phyloP scores from a whole-genome alignment of 345 rosid genomes.

The Noccaea caerulescens region DNA sequence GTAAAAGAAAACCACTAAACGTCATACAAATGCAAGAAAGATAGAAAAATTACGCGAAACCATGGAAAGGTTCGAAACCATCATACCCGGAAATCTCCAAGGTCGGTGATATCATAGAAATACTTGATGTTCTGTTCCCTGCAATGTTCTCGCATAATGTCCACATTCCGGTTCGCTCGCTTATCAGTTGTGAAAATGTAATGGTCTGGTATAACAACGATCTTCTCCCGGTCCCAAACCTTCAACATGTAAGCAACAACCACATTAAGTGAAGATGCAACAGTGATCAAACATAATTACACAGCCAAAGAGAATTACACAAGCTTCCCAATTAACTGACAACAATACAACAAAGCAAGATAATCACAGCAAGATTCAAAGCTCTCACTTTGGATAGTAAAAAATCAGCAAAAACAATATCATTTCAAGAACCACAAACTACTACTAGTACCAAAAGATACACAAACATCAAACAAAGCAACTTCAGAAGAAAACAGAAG shows the following conservation, averaged over 20 bases:
- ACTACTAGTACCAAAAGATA: neutral
- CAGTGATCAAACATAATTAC: neutral
- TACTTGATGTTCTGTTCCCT: slow-evolving; percentile 86
- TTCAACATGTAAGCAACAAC: slow-evolving; percentile 41
- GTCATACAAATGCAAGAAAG: neutral
- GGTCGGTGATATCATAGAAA: slow-evolving; percentile 94
- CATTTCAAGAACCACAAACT: neutral
- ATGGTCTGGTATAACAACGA: slow-evolving; percentile 96
- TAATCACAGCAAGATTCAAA: slow-evolving; percentile 12
- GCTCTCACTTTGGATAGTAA: neutral
- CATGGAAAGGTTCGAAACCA: slow-evolving; percentile 2
- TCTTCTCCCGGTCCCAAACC: slow-evolving; percentile 98
- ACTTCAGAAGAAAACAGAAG: neutral
- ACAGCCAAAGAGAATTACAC: neutral
- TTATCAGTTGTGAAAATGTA: slow-evolving; percentile 91
- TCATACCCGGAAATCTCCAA: slow-evolving; percentile 77
- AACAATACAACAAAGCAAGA: slow-evolving; percentile 5
- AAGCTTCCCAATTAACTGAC: slow-evolving; percentile 3
- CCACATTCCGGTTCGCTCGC: slow-evolving; percentile 96
- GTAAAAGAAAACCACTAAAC: slow-evolving; percentile 1
- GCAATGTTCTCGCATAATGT: slow-evolving; percentile 92
- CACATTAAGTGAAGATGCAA: neutral
- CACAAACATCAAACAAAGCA: neutral
- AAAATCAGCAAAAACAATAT: neutral
- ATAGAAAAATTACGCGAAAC: neutral